Percentiles rank a stretch among this genome's conserved stretches.
These are phyloP conservation scores for Boletus pseudo-olivaceus DNA, from an alignment of 768 basidiomycete species.

Conservation along the genomic window DNA sequence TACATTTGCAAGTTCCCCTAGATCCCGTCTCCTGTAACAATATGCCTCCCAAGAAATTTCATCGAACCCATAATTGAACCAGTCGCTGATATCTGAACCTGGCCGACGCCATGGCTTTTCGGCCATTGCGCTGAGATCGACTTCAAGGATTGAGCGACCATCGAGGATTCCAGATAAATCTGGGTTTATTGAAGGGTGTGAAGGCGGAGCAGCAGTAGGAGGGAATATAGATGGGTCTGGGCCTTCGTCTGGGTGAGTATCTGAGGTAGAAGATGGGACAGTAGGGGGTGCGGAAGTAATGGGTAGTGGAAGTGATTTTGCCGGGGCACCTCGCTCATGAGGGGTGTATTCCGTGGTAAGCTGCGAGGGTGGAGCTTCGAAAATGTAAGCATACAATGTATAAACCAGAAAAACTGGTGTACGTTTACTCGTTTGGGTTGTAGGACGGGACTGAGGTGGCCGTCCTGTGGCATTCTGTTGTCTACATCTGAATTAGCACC, in stretches of 20 bases:
- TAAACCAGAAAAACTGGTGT: constrained; percentile 5
- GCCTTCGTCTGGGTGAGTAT: constrained; percentile 41
- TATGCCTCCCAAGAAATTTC: constrained; percentile 95
- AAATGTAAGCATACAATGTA: constrained; percentile 5
- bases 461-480: constrained; percentile 35
- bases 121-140: constrained; percentile 68
- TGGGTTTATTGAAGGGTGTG: constrained; percentile 77
- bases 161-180: constrained; percentile 61
- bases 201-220: constrained; percentile 65
- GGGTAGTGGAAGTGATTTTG: constrained; percentile 24
- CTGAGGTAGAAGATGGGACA: constrained; percentile 18
- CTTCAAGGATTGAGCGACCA: constrained; percentile 78
- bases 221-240: constrained; percentile 66
- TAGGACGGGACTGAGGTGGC: constrained; percentile 27
- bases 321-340: constrained; percentile 54
- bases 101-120: constrained; percentile 92
- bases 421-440: constrained; percentile 33
- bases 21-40: constrained; percentile 75
- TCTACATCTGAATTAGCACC: constrained; percentile 20
- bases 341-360: constrained; percentile 83
- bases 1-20: constrained; percentile 75
- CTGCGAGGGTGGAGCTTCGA: constrained; percentile 44
- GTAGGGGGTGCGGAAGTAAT: constrained; percentile 20
- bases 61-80: constrained; percentile 99
- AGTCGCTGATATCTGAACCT: constrained; percentile 91